Percentiles rank a stretch among this genome's conserved stretches.
These are phyloP conservation scores for Verticillium longisporum DNA, from an alignment of 2,329 filamentous ascomycete genomes.

Conservation along the genomic window DNA sequence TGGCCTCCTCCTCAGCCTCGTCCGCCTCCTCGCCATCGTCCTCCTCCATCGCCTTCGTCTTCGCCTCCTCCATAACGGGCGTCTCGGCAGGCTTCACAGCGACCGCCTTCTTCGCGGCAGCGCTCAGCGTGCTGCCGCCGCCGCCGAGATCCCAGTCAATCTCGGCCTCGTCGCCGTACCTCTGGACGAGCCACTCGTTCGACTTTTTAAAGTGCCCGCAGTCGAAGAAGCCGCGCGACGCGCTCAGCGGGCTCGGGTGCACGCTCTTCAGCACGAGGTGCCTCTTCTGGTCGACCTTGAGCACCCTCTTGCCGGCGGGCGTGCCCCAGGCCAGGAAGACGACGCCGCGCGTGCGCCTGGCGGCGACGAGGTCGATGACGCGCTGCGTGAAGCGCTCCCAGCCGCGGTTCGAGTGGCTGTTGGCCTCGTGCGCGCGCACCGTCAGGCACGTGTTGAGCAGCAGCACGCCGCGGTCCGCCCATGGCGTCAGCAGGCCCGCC, in stretches of 20 bases:
- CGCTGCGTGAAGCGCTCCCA: constrained; percentile 94
- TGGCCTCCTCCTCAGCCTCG: constrained; percentile 7
- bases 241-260: constrained; percentile 91
- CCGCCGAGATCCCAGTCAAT: constrained; percentile 73
- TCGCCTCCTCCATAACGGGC: constrained; percentile 4
- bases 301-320: constrained; percentile 73
- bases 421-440: constrained; percentile 81
- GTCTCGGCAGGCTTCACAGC: constrained; percentile 9
- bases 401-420: constrained; percentile 76
- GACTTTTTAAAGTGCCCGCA: constrained; percentile 75
- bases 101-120: constrained; percentile 7
- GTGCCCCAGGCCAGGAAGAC: constrained; percentile 94
- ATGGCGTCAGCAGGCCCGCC: constrained; percentile 79
- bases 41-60: constrained; percentile 8
- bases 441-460: constrained; percentile 94
- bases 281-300: constrained; percentile 61
- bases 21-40: constrained; percentile 3
- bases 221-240: constrained; percentile 72
- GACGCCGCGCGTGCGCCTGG: constrained; percentile 70
- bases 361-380: constrained; percentile 80
- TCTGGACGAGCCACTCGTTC: constrained; percentile 74
- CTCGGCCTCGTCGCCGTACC: constrained; percentile 72
- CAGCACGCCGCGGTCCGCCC: constrained; percentile 89
- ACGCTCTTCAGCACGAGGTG: constrained; percentile 82
- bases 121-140: constrained; percentile 2